phyloP scores from a whole-genome alignment of 768 basidiomycete genomes.

The Tricholoma bakamatsutake region DNA sequence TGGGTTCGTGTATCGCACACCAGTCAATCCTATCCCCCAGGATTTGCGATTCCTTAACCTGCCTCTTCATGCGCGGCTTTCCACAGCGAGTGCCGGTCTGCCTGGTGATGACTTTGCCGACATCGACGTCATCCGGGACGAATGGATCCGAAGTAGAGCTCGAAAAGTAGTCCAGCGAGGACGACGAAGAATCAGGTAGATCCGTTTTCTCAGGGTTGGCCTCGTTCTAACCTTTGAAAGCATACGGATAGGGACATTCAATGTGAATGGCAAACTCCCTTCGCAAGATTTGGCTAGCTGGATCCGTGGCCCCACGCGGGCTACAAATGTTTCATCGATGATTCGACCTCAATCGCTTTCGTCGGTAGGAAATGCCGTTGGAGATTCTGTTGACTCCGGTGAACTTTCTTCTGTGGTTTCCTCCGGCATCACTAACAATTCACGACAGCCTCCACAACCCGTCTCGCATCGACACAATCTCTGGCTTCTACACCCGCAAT shows the following conservation, averaged over 20 bases:
- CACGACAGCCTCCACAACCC: background rate
- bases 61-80: conserved; percentile 50
- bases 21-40: conserved; percentile 39
- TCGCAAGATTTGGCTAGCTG: conserved; percentile 68
- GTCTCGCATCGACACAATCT: background rate
- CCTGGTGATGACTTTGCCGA: conserved; percentile 58
- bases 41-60: conserved; percentile 49
- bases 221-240: background rate
- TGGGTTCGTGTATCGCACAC: background rate
- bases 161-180: conserved; percentile 28
- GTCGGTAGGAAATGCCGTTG: conserved; percentile 23
- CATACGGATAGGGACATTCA: conserved; percentile 74
- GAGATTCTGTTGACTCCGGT: conserved; percentile 17
- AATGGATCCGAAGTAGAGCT: conserved; percentile 53
- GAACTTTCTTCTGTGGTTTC: background rate
- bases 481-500: background rate
- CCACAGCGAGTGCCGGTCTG: conserved; percentile 54
- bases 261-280: conserved; percentile 75
- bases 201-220: background rate
- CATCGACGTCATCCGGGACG: conserved; percentile 50
- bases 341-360: conserved; percentile 36
- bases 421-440: background rate
- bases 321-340: conserved; percentile 7
- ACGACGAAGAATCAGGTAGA: conserved; percentile 24
- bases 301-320: conserved; percentile 34